phyloP scores from a whole-genome alignment of 768 basidiomycete genomes.

The Suillus lakei region DNA sequence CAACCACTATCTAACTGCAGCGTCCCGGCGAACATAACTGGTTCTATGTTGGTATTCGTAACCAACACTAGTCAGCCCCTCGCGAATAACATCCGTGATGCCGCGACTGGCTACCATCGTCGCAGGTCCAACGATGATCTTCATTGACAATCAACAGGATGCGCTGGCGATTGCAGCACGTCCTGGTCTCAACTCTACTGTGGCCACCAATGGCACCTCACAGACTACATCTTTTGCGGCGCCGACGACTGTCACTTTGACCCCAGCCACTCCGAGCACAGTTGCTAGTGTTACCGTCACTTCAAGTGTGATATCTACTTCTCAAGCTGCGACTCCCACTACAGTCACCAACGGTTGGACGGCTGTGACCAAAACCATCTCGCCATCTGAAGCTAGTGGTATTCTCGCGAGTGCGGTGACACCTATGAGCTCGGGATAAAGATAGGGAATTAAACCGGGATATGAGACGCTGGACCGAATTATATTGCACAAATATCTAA shows the following conservation, averaged over 20 bases:
- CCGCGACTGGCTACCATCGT: constrained; percentile 34
- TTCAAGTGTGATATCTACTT: constrained; percentile 24
- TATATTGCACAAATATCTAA: neutral
- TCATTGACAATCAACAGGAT: constrained; percentile 66
- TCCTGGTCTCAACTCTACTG: constrained; percentile 21
- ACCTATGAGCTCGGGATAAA: constrained; percentile 13
- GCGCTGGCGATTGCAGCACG: constrained; percentile 52
- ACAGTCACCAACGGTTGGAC: constrained; percentile 1
- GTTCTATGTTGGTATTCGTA: constrained; percentile 75
- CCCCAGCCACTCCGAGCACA: constrained; percentile 22
- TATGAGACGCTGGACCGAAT: neutral
- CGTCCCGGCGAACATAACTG: constrained; percentile 71
- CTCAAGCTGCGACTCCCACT: neutral
- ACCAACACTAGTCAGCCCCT: constrained; percentile 68
- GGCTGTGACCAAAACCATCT: constrained; percentile 24
- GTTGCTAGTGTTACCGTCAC: constrained; percentile 38
- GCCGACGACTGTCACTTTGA: constrained; percentile 8
- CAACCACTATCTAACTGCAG: constrained; percentile 64
- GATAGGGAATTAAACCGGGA: no score
- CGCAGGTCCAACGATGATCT: constrained; percentile 73
- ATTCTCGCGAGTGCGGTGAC: constrained; percentile 36
- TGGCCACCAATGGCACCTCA: neutral
- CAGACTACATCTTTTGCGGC: constrained; percentile 8
- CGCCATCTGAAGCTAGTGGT: constrained; percentile 27
- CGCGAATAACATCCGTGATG: constrained; percentile 55